These are phyloP conservation scores for Pseudozyma hubeiensis DNA, from an alignment of 1,284 basidiomycete species.

Conservation along the genomic window DNA sequence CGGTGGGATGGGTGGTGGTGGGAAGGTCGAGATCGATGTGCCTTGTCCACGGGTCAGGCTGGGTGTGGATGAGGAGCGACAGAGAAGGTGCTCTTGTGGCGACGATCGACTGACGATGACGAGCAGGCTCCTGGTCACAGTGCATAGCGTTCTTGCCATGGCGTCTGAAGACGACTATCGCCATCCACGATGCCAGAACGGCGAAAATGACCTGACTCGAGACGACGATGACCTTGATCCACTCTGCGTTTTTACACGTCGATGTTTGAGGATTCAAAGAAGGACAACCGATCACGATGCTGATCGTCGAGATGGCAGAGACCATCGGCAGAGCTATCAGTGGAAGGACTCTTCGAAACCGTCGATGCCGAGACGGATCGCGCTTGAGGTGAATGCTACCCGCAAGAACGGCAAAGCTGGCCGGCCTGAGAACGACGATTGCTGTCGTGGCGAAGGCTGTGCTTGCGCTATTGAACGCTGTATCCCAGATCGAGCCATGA, in stretches of 20 bases:
- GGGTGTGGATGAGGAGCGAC: conserved; percentile 33
- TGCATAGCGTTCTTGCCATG: too few species aligned
- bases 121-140: too few species aligned
- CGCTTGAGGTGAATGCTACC: background rate
- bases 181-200: background rate
- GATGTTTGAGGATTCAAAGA: background rate
- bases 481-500: conserved; percentile 9
- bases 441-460: conserved; percentile 9
- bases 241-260: background rate
- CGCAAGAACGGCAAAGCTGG: background rate
- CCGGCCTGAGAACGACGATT: conserved; percentile 1
- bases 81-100: conserved; percentile 17
- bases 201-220: conserved; percentile 1
- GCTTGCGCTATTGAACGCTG: background rate
- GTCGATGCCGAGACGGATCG: background rate
- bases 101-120: conserved; percentile 1
- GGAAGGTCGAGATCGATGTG: conserved; percentile 18
- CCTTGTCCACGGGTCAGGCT: conserved; percentile 25
- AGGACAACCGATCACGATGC: background rate
- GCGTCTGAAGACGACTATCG: too few species aligned
- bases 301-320: background rate
- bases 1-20: background rate
- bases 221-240: conserved; percentile 12
- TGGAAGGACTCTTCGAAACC: background rate
- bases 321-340: background rate